These are phyloP conservation scores for Blastocladiella britannica DNA, from an alignment of 192 early-diverging fungal species.

Conservation along the genomic window DNA sequence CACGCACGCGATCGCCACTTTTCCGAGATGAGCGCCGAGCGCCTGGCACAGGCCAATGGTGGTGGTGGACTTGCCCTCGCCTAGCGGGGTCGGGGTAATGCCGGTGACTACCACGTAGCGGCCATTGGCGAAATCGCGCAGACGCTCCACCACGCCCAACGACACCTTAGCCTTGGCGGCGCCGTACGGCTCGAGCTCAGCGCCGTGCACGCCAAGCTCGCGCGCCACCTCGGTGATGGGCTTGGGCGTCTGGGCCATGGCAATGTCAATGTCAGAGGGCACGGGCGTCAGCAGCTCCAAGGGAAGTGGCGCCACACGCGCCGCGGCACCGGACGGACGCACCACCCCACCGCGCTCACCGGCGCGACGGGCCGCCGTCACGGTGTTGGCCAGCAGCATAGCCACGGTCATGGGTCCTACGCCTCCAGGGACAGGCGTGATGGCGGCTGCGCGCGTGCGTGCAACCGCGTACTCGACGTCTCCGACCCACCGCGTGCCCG, in stretches of 20 bases:
- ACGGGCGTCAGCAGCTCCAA: slow-evolving; percentile 55
- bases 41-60: slow-evolving; percentile 88
- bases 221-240: slow-evolving; percentile 48
- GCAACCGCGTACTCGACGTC: slow-evolving; percentile 74
- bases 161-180: slow-evolving; percentile 73
- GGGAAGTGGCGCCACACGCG: slow-evolving; percentile 30
- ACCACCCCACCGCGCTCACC: no score
- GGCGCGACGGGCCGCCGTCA: slow-evolving; percentile 51
- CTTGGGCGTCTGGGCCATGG: slow-evolving; percentile 71
- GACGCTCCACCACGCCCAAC: slow-evolving; percentile 58
- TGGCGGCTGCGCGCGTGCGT: slow-evolving; percentile 43
- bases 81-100: slow-evolving; percentile 94
- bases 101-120: slow-evolving; percentile 90
- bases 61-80: slow-evolving; percentile 97
- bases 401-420: slow-evolving; percentile 99
- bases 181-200: slow-evolving; percentile 75
- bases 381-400: slow-evolving; percentile 85
- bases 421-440: slow-evolving; percentile 94
- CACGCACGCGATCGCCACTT: slow-evolving; percentile 82
- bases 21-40: slow-evolving; percentile 76
- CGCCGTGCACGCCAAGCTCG: slow-evolving; percentile 58
- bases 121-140: slow-evolving; percentile 58
- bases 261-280: slow-evolving; percentile 90
- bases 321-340: slow-evolving; percentile 21
- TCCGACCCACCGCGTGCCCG: slow-evolving; percentile 75